Base-by-base conservation (phyloP, 192 early-diverging fungal species). In the Backusella sp. region DNA sequence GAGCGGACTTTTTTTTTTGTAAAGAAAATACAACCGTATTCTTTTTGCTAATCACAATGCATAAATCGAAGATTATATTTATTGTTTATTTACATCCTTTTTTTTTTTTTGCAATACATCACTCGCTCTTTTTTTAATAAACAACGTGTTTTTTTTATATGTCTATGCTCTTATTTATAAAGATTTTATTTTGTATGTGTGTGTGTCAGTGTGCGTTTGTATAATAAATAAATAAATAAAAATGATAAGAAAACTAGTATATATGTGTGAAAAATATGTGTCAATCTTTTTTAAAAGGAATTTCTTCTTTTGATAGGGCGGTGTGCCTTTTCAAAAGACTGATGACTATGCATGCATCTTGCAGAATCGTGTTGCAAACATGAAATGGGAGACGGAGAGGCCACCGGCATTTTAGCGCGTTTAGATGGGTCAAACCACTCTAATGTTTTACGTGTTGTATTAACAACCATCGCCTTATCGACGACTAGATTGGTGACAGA, bases 211-310 rank as follows among this genome's bases (percentile, higher is more conserved):
- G 23, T 59, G 23, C 8, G 23, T 28, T 21, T 59, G 23, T 59
- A 59, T 59, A 59, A 59, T 59, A 59, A 59, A 59, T 59, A 59
- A 26, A 23, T 49, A 26, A 53, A 53, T 53, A n/a, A 32, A 32
- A 32, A 32, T 59, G 53, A 12, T 21, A 59, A 59, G 23, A 28
- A 28, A 62, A 15, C 26, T 28, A 62, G 23, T 62, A 62, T 62
- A 62, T 62, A 62, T 62, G 56, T 62, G 28, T 62, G 56, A 62
- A 62, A 62, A 62, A 62, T 62, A 62, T 62, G 56, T 62, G 56
- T 62, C 56, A 62, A 62, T 62, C 12, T 62, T 28, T 62, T 32
- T 32, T 62, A 62, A 62, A 62, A 62, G 23, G 56, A 62, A 62
- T 62, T 62, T 62, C 56, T 62, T 62, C 56, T 62, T 62, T 62